Evolutionary conservation across 352 stramenopile species (phyloP).

Genomic region (Phytophthora capsici): DNA sequence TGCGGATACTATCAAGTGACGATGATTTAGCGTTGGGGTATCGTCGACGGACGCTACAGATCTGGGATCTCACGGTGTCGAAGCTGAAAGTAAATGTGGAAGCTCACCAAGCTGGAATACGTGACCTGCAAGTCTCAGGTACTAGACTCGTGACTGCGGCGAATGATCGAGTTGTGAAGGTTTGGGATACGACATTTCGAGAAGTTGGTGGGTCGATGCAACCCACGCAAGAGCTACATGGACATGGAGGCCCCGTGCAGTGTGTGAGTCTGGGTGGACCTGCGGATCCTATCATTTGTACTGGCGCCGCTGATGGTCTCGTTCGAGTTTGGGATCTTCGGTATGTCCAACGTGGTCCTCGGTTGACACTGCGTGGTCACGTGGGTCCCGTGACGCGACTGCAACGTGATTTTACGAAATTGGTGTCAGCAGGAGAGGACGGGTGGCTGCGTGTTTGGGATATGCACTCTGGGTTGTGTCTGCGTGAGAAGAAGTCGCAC

Average conservation of each 20-base stretch:
- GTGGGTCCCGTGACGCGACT: slow-evolving; percentile 63
- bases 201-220: slow-evolving; percentile 31
- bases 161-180: slow-evolving; percentile 79
- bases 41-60: slow-evolving; percentile 58
- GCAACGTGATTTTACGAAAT: slow-evolving; percentile 81
- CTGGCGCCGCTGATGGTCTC: slow-evolving; percentile 69
- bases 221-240: slow-evolving; percentile 62
- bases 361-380: slow-evolving; percentile 64
- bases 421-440: slow-evolving; percentile 82
- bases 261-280: slow-evolving; percentile 77
- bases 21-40: slow-evolving; percentile 71
- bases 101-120: slow-evolving; percentile 62
- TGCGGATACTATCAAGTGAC: slow-evolving; percentile 68
- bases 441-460: slow-evolving; percentile 78
- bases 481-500: slow-evolving; percentile 62
- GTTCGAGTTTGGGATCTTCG: slow-evolving; percentile 87
- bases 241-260: slow-evolving; percentile 70
- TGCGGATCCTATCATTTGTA: slow-evolving; percentile 82
- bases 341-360: slow-evolving; percentile 71
- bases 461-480: slow-evolving; percentile 77
- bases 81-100: slow-evolving; percentile 65
- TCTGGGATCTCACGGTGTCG: slow-evolving; percentile 68
- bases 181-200: slow-evolving; percentile 83
- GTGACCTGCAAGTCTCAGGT: slow-evolving; percentile 76
- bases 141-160: slow-evolving; percentile 73